These are phyloP conservation scores for Phylloporus arenicola DNA, from an alignment of 768 basidiomycete genomes.

Conservation along the genomic window DNA sequence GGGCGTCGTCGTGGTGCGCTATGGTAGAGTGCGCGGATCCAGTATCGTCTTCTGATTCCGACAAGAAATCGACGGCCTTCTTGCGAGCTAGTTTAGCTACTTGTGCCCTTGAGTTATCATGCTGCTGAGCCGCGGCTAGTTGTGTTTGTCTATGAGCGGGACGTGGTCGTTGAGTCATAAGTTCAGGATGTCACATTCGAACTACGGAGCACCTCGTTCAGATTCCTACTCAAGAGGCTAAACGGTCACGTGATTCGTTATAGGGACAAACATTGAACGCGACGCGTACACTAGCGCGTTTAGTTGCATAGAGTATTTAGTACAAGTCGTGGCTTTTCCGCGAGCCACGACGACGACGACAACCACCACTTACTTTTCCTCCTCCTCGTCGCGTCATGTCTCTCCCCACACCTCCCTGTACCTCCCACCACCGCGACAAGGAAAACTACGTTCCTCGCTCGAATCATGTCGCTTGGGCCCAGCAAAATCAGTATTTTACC, in stretches of 20 bases:
- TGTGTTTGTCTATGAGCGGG: neutral
- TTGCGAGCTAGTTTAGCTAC: conserved; percentile 9
- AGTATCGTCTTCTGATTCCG: conserved; percentile 1
- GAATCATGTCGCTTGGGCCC: conserved; percentile 46
- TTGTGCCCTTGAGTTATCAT: conserved; percentile 4
- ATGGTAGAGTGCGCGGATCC: neutral
- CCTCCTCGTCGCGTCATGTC: conserved; percentile 30
- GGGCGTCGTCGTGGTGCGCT: conserved; percentile 1
- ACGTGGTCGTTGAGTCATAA: conserved; percentile 12
- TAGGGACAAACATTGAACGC: conserved; percentile 32
- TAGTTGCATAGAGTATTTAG: conserved; percentile 27
- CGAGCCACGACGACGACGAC: conserved; percentile 12
- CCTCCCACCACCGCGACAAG: conserved; percentile 54
- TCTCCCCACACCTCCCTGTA: conserved; percentile 59
- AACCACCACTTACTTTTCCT: conserved; percentile 8
- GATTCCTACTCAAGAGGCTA: too few species aligned
- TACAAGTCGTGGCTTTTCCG: conserved; percentile 1
- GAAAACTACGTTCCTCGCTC: conserved; percentile 39
- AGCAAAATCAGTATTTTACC: conserved; percentile 44
- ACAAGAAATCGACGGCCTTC: conserved; percentile 15
- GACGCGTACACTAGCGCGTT: conserved; percentile 40
- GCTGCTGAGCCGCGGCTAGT: neutral
- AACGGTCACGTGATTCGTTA: conserved; percentile 17
- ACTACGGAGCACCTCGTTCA: too few species aligned
- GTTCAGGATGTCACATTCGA: too few species aligned